Conservation (phyloP, 805 yeast genomes). For the Saccharomyces mikatae region DNA sequence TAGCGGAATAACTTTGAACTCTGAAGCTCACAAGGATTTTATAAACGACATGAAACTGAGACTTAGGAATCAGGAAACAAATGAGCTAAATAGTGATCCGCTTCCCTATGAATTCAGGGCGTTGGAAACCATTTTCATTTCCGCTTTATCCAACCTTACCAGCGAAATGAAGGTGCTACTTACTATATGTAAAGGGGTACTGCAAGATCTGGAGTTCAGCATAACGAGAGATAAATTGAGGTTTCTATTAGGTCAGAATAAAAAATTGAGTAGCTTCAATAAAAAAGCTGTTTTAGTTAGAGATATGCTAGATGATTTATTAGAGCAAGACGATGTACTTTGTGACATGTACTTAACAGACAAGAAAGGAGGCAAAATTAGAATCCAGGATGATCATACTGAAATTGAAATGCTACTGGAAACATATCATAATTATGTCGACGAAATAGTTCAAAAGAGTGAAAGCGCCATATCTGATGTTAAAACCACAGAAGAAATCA, state of each 20-base stretch:
- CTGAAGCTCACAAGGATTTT: slow-evolving; percentile 23
- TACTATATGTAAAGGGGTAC: slow-evolving; percentile 63
- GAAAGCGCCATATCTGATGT: slow-evolving; percentile 75
- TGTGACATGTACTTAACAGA: slow-evolving; percentile 75
- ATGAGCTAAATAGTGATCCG: slow-evolving; percentile 21
- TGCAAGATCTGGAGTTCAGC: slow-evolving; percentile 70
- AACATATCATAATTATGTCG: slow-evolving; percentile 82
- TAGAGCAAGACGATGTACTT: slow-evolving; percentile 82
- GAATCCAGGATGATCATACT: slow-evolving; percentile 58
- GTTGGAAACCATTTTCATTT: slow-evolving; percentile 74
- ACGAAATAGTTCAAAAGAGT: slow-evolving; percentile 87
- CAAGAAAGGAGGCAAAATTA: slow-evolving; percentile 36
- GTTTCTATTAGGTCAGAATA: slow-evolving; percentile 72
- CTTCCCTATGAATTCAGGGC: slow-evolving; percentile 89
- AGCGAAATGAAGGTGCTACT: slow-evolving; percentile 83
- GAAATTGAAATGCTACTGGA: slow-evolving; percentile 88
- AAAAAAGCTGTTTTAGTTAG: slow-evolving; percentile 78
- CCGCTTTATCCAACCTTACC: slow-evolving; percentile 67
- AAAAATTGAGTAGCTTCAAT: slow-evolving; percentile 72
- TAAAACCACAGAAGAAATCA: slow-evolving; percentile 88
- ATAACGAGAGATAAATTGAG: slow-evolving; percentile 75
- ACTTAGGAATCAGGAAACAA: slow-evolving; percentile 18
- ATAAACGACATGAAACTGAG: slow-evolving; percentile 18
- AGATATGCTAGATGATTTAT: slow-evolving; percentile 73
- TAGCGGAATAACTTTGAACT: slow-evolving; percentile 19